Evolutionary conservation across 1,139 yeast genomes (phyloP).

Genomic region (Geotrichum bryndzae): DNA sequence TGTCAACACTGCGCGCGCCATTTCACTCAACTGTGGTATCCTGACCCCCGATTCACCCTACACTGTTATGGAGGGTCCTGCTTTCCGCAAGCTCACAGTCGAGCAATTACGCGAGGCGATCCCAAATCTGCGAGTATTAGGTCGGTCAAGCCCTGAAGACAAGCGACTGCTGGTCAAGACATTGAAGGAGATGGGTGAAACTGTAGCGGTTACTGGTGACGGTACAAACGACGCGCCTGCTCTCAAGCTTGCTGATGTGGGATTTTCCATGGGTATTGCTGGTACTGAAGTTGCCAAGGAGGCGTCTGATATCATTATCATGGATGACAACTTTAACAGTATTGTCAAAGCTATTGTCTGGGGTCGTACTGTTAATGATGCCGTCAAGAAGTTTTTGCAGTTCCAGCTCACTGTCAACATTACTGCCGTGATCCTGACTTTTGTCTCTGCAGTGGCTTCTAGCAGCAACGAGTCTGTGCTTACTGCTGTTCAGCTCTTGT

Average conservation of each 20-base stretch:
- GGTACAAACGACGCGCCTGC: constrained; percentile 89
- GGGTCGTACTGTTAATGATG: constrained; percentile 96
- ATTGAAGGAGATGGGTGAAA: constrained; percentile 76
- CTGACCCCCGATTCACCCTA: constrained; percentile 41
- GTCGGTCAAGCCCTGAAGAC: constrained; percentile 94
- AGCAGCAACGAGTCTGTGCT: constrained; percentile 74
- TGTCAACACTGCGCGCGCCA: constrained; percentile 81
- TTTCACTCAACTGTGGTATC: constrained; percentile 81
- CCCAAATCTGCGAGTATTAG: constrained; percentile 75
- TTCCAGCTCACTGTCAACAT: constrained; percentile 93
- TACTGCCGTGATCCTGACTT: constrained; percentile 89
- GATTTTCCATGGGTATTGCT: constrained; percentile 78
- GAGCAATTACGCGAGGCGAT: constrained; percentile 55
- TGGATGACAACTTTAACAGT: constrained; percentile 93
- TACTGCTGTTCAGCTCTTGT: constrained; percentile 92
- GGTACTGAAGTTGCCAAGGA: constrained; percentile 48
- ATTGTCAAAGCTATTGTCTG: constrained; percentile 97
- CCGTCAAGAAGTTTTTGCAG: constrained; percentile 91
- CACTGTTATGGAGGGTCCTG: constrained; percentile 92
- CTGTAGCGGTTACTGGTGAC: constrained; percentile 98
- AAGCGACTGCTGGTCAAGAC: constrained; percentile 80
- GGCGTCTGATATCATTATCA: constrained; percentile 59
- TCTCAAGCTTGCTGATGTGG: constrained; percentile 73
- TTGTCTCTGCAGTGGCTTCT: constrained; percentile 87
- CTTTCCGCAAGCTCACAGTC: constrained; percentile 59